Evolutionary conservation across 257 asterid genomes (phyloP).

Genomic region (Perilla frutescens): DNA sequence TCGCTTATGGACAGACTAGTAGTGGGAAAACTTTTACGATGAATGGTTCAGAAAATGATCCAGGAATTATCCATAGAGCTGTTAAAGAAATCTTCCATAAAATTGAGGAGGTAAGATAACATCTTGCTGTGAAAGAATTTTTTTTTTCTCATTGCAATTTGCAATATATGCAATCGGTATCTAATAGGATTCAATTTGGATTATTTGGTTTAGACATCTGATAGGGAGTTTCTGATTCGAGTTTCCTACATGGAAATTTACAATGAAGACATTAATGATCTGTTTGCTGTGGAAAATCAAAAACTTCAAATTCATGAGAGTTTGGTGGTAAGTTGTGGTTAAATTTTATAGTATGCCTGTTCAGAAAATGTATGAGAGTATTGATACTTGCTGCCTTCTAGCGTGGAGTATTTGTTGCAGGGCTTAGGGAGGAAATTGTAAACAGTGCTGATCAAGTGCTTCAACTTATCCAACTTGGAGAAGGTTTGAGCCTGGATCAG

Average conservation of each 20-base stretch:
- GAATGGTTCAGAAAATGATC: slow-evolving; percentile 95
- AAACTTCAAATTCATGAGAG: slow-evolving; percentile 98
- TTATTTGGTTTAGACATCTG: slow-evolving; percentile 54
- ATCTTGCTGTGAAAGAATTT: not conserved
- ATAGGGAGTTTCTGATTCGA: slow-evolving; percentile 89
- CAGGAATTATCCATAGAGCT: slow-evolving; percentile 84
- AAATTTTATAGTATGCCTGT: slow-evolving; percentile 25
- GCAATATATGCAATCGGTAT: slow-evolving; percentile 5
- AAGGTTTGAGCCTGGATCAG: slow-evolving; percentile 62
- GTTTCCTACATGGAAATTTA: slow-evolving; percentile 99
- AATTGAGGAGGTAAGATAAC: slow-evolving; percentile 63
- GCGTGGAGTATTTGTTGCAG: slow-evolving; percentile 99
- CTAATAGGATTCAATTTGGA: slow-evolving; percentile 20
- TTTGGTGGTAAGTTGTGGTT: slow-evolving; percentile 69
- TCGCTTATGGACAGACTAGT: slow-evolving; percentile 99
- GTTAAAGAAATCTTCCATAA: slow-evolving; percentile 79
- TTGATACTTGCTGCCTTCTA: slow-evolving; percentile 42
- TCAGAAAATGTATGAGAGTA: slow-evolving; percentile 1
- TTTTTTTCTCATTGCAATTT: not conserved
- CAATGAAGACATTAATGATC: slow-evolving; percentile 94
- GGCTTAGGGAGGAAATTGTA: slow-evolving; percentile 94
- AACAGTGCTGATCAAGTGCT: slow-evolving; percentile 89
- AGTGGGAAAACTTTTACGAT: slow-evolving; percentile 97
- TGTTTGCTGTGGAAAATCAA: slow-evolving; percentile 86
- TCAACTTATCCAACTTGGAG: slow-evolving; percentile 83